phyloP scores from a whole-genome alignment of 129 eudicot species.

The Gnaphalium uliginosum region DNA sequence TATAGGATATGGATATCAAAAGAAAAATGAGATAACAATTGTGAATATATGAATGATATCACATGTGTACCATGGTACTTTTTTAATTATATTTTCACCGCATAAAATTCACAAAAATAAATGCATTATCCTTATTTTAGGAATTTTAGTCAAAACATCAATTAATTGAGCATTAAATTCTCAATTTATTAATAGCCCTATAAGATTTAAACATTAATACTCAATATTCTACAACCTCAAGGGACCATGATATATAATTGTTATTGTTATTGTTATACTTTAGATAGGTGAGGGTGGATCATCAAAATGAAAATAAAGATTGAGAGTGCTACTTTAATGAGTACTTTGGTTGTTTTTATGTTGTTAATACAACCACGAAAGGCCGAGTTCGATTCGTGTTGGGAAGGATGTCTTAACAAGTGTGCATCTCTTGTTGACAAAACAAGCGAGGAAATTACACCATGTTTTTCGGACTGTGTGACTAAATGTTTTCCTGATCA shows the following conservation, averaged over 20 bases:
- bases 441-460: conserved; percentile 8
- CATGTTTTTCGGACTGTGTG: conserved; percentile 44
- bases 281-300: neutral
- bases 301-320: conserved; percentile 24
- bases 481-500: conserved; percentile 37
- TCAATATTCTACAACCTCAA: neutral
- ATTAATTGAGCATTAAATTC: conserved; percentile 25
- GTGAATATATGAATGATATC: neutral
- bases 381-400: conserved; percentile 38
- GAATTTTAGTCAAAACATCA: no score
- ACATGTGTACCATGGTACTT: neutral
- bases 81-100: neutral
- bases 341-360: conserved; percentile 25
- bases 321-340: conserved; percentile 11
- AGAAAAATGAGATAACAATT: no score
- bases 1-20: no score
- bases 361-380: conserved; percentile 18
- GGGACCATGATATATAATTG: neutral
- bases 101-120: neutral
- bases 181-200: conserved; percentile 7
- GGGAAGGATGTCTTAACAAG: conserved; percentile 63
- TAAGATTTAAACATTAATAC: conserved; percentile 1
- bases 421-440: conserved; percentile 37
- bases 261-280: neutral
- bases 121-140: neutral